phyloP scores from a whole-genome alignment of 2,329 filamentous ascomycete genomes.

The Ophiostoma ulmi region DNA sequence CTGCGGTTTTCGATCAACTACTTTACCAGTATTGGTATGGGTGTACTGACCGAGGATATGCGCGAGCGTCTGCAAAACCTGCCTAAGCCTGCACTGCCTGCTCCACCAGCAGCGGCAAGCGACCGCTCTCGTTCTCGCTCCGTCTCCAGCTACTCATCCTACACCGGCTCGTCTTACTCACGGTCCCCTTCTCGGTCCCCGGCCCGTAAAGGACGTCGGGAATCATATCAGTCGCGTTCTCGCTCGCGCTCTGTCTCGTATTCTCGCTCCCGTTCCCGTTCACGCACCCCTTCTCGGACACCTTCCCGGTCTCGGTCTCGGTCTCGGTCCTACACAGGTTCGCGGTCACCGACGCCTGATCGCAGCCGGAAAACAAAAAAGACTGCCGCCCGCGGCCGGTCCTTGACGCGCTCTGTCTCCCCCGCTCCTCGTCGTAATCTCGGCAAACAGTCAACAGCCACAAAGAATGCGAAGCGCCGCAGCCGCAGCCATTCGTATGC shows the following conservation, averaged over 20 bases:
- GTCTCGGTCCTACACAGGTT: conserved; percentile 9
- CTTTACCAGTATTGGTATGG: conserved; percentile 97
- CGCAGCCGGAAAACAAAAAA: conserved; percentile 10
- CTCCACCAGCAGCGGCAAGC: conserved; percentile 44
- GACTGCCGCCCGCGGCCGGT: conserved; percentile 14
- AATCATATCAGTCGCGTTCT: conserved; percentile 18
- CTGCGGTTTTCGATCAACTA: conserved; percentile 98
- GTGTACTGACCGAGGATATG: conserved; percentile 89
- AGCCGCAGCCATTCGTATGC: conserved; percentile 30
- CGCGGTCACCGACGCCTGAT: conserved; percentile 5
- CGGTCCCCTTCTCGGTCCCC: conserved; percentile 38
- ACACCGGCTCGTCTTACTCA: conserved; percentile 59
- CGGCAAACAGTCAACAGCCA: neutral
- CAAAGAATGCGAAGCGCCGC: neutral
- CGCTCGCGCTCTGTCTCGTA: conserved; percentile 23
- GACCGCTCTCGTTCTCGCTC: conserved; percentile 41
- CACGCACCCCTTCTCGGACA: conserved; percentile 16
- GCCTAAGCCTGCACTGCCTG: conserved; percentile 74
- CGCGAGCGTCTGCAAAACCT: conserved; percentile 83
- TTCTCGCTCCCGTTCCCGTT: conserved; percentile 11
- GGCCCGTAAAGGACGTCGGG: conserved; percentile 41
- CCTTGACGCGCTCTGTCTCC: conserved; percentile 14
- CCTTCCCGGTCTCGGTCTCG: neutral
- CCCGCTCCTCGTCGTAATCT: neutral
- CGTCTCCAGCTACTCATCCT: conserved; percentile 73